Conservation (phyloP, 1,284 basidiomycete species). For the Phlebopus sp. region DNA sequence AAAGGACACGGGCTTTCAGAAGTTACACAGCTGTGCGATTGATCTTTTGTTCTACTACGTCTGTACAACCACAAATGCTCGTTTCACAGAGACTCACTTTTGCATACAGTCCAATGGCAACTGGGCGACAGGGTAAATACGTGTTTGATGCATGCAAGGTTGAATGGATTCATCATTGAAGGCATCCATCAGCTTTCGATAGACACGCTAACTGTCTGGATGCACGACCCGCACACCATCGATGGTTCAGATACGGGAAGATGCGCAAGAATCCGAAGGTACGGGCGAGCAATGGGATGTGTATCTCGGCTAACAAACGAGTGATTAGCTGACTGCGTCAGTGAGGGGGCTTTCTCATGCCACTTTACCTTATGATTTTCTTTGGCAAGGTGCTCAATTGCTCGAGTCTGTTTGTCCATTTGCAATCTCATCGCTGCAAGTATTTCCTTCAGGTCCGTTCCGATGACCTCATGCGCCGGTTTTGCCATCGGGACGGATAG, state of each 20-base stretch:
- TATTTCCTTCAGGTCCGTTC: conserved; percentile 22
- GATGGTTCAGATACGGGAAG: conserved; percentile 20
- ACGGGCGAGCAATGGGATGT: conserved; percentile 17
- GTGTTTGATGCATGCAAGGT: too few species aligned
- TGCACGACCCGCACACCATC: background rate
- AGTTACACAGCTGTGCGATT: too few species aligned
- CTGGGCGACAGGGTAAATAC: too few species aligned
- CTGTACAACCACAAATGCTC: too few species aligned
- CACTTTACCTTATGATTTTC: conserved; percentile 31
- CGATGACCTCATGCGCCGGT: conserved; percentile 22
- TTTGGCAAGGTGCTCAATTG: conserved; percentile 28
- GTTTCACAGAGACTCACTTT: background rate
- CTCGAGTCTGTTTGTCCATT: conserved; percentile 32
- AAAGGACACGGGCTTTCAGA: too few species aligned
- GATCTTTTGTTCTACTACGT: background rate
- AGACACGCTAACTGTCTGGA: background rate
- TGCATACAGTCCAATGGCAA: too few species aligned
- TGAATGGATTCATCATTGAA: too few species aligned
- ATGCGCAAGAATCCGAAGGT: conserved; percentile 11
- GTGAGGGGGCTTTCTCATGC: background rate
- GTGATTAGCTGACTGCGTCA: background rate
- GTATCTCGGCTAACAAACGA: conserved; percentile 19
- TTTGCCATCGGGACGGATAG: conserved; percentile 12
- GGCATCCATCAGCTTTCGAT: too few species aligned
- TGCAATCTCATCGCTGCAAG: conserved; percentile 33